Conservation (phyloP, 306 rosid genomes). For the Malus fusca region DNA sequence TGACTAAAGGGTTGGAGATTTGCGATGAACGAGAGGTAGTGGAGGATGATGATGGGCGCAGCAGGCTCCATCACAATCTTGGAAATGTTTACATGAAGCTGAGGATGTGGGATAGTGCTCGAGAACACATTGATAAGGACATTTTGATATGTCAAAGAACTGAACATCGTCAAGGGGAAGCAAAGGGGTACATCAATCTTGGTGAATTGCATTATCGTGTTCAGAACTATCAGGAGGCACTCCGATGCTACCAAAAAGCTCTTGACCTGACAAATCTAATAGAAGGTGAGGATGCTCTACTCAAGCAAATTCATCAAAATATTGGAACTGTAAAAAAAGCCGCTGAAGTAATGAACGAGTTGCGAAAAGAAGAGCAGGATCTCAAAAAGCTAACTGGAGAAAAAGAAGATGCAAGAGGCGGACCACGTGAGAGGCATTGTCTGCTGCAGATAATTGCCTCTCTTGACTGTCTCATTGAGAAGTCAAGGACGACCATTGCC, state of each 20-base stretch:
- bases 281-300: slow-evolving; percentile 80
- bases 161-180: slow-evolving; percentile 79
- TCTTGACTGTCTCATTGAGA: slow-evolving; percentile 61
- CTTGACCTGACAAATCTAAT: slow-evolving; percentile 48
- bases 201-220: slow-evolving; percentile 68
- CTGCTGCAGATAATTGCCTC: slow-evolving; percentile 38
- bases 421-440: slow-evolving; percentile 48
- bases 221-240: slow-evolving; percentile 66
- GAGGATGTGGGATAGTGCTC: slow-evolving; percentile 67
- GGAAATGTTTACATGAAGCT: slow-evolving; percentile 71
- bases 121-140: slow-evolving; percentile 53
- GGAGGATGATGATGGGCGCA: slow-evolving; percentile 57
- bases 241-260: slow-evolving; percentile 51
- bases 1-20: slow-evolving; percentile 47
- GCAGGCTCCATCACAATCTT: slow-evolving; percentile 85
- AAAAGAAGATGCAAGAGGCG: slow-evolving; percentile 45
- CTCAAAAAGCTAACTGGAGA: slow-evolving; percentile 65
- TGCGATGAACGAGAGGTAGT: slow-evolving; percentile 71
- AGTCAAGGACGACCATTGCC: slow-evolving; percentile 43
- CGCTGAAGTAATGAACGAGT: slow-evolving; percentile 38
- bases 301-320: slow-evolving; percentile 53
- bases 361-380: slow-evolving; percentile 61
- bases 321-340: slow-evolving; percentile 47
- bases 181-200: slow-evolving; percentile 81
- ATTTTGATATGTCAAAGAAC: slow-evolving; percentile 62